Base-by-base conservation (phyloP, 495 filamentous ascomycete species). In the Penicillium argentinense region DNA sequence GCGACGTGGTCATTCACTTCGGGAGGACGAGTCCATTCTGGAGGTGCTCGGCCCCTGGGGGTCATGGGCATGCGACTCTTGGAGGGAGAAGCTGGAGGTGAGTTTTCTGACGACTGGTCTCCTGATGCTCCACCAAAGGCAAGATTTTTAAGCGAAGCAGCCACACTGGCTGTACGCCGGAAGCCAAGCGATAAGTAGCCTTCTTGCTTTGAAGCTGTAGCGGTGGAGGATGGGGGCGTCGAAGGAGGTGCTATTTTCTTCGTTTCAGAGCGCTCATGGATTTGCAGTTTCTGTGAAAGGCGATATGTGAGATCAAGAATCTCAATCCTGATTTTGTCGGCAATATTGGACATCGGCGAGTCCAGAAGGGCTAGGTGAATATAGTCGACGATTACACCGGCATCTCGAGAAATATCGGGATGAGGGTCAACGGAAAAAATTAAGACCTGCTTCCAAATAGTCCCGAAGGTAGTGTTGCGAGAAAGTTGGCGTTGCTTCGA, bases 371-470 rank as follows among this genome's bases (percentile, higher is more conserved):
- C 75, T 24, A 84, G 72, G 55, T 97, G 85, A 30, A 97, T 80
- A 54, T 86, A 87, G 60, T 97, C 93, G 18, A 95, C 78, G 28
- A 97, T 80, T 22, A 84, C 77, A 9, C 78, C 79, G 5, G 90
- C 93, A 63, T 90, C 84, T 54, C 86, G 81, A 33, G 92, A 88
- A 23, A 97, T 87, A 51, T 97, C 91, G 7, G 93, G 93, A 61
- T 96, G 91, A 17, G 93, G 92, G 53, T 97, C 93, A 21, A 95
- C 89, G 24, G 89, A 89, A 68, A 97, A 72, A 32, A 91, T 85
- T 25, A 97, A 74, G 34, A 96, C 74, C 45, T 96, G 91, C 61
- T 95, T 91, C 93, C 93, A 97, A 45, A 95, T 85, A 1, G 91
- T 86, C 7, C 88, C 85, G 63, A 91, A 96, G 13, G 96, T 86